Percentiles rank a stretch among this genome's conserved stretches.
phyloP scores from a whole-genome alignment of 2,329 filamentous ascomycete genomes.

The Cytospora schulzeri region DNA sequence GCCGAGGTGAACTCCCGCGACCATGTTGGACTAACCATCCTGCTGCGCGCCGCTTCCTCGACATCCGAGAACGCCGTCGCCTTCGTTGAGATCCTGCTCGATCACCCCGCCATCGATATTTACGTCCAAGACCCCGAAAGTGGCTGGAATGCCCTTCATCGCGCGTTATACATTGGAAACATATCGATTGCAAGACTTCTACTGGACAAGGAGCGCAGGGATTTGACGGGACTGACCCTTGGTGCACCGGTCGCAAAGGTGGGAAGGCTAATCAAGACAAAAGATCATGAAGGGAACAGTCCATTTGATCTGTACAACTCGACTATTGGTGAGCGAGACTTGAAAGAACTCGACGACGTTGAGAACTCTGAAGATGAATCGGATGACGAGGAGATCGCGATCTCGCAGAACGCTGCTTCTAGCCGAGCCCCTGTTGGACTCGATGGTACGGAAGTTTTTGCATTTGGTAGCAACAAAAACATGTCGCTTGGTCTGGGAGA shows the following conservation, averaged over 20 bases:
- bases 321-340: conserved; percentile 78
- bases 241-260: conserved; percentile 62
- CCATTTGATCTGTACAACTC: conserved; percentile 91
- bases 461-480: conserved; percentile 97
- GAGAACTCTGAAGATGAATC: conserved; percentile 55
- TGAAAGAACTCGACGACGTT: conserved; percentile 47
- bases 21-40: conserved; percentile 75
- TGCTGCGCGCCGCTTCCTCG: conserved; percentile 83
- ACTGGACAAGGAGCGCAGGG: conserved; percentile 73
- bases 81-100: conserved; percentile 79
- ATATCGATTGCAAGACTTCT: conserved; percentile 82
- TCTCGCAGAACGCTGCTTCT: conserved; percentile 23
- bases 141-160: conserved; percentile 93
- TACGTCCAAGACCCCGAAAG: conserved; percentile 88
- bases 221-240: conserved; percentile 61
- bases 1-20: conserved; percentile 86
- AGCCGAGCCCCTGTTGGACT: conserved; percentile 29
- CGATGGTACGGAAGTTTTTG: conserved; percentile 81
- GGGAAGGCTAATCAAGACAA: conserved; percentile 85
- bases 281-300: conserved; percentile 92
- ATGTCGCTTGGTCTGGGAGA: conserved; percentile 91
- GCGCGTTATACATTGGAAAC: conserved; percentile 88
- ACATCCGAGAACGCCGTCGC: conserved; percentile 66
- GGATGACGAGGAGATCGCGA: conserved; percentile 53
- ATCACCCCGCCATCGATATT: conserved; percentile 81